phyloP scores from a whole-genome alignment of 2,329 filamentous ascomycete genomes.

The Cladosporium sp. region DNA sequence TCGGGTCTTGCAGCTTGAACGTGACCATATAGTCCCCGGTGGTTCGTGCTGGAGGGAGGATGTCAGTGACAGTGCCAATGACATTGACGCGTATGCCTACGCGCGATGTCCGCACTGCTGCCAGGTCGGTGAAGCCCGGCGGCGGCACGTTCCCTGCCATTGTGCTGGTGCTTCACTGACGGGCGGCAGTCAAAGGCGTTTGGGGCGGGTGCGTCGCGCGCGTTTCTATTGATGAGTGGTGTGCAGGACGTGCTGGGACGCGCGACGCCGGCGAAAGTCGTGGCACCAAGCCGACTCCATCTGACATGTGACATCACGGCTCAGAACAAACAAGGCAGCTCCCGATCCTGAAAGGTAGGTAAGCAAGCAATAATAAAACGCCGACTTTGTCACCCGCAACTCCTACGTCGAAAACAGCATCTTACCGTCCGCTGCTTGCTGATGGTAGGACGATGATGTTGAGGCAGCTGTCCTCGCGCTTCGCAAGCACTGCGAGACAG shows the following conservation, averaged over 20 bases:
- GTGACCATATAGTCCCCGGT: constrained; percentile 33
- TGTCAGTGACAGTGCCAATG: constrained; percentile 66
- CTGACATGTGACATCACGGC: constrained; percentile 7
- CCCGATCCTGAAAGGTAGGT: not conserved
- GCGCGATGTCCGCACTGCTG: constrained; percentile 14
- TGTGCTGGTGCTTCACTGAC: not conserved
- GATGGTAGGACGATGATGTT: constrained; percentile 25
- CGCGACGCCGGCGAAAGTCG: constrained; percentile 5
- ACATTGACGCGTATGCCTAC: constrained; percentile 46
- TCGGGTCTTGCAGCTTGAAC: constrained; percentile 35
- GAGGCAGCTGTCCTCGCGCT: constrained; percentile 69
- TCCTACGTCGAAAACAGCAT: not conserved
- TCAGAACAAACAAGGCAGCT: not conserved
- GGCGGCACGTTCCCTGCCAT: constrained; percentile 14
- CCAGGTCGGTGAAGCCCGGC: constrained; percentile 22
- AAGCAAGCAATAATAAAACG: not conserved
- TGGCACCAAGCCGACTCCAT: not conserved
- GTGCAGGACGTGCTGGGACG: not conserved
- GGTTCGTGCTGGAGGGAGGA: constrained; percentile 47
- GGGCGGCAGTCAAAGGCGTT: not conserved
- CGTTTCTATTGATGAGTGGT: not conserved
- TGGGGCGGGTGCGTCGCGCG: not conserved
- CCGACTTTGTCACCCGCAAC: not conserved
- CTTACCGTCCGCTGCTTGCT: not conserved
- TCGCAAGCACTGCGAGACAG: constrained; percentile 61